Conservation (phyloP, 441 rosid species). For the Euphorbia neoarborescens region DNA sequence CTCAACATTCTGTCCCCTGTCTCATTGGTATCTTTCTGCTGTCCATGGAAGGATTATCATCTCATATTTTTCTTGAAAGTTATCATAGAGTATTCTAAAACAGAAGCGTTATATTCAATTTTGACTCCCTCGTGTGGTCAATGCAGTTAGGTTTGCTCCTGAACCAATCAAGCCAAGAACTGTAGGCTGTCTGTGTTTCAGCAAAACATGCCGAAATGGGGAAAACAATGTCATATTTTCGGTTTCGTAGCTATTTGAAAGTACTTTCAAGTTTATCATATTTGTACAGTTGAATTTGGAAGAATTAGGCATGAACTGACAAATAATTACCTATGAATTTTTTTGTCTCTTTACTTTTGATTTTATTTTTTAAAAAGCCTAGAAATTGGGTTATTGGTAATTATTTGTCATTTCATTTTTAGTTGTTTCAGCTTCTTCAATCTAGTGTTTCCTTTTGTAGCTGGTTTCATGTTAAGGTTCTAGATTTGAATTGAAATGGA, state of each 20-base stretch:
- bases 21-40: background rate
- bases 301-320: background rate
- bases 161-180: background rate
- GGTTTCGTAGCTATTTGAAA: background rate
- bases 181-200: background rate
- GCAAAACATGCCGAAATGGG: background rate
- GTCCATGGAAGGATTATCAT: background rate
- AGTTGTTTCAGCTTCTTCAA: background rate
- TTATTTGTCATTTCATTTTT: background rate
- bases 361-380: background rate
- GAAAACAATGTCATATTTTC: background rate
- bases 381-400: background rate
- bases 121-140: background rate
- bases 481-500: slow-evolving; percentile 4
- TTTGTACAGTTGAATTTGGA: background rate
- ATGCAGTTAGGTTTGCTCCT: background rate
- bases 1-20: background rate
- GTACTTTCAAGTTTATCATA: background rate
- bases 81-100: background rate
- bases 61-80: background rate
- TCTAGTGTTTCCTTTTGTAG: background rate
- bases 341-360: background rate
- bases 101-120: background rate
- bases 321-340: background rate
- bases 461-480: slow-evolving; percentile 2